A percentile compares a stretch with the other conserved stretches of the same genome.
phyloP scores from a whole-genome alignment of 2,329 filamentous ascomycete genomes.

The Orbilia oligospora region DNA sequence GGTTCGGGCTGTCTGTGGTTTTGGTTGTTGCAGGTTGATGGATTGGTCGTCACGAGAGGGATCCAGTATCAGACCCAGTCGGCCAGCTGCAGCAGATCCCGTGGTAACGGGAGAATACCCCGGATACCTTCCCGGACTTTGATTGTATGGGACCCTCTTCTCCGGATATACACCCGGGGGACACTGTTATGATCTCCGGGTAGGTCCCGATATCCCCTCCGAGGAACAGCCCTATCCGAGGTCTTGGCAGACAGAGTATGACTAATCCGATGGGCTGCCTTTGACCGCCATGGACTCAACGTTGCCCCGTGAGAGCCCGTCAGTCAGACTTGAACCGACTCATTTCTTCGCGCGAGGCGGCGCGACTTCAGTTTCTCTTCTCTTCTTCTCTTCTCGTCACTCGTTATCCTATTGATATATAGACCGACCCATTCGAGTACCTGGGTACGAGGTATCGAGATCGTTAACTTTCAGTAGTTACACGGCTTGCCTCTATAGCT shows the following conservation, averaged over 20 bases:
- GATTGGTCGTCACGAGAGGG: conserved; percentile 36
- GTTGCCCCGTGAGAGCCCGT: conserved; percentile 56
- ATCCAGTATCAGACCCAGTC: conserved; percentile 1
- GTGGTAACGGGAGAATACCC: background rate
- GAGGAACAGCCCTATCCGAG: conserved; percentile 3
- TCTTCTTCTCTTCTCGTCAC: conserved; percentile 25
- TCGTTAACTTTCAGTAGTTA: background rate
- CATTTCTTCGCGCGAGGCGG: conserved; percentile 22
- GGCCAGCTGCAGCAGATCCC: conserved; percentile 14
- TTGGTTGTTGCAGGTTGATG: background rate
- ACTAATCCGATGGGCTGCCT: conserved; percentile 37
- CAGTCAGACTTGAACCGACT: conserved; percentile 15
- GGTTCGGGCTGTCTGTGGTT: conserved; percentile 1
- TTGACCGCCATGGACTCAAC: background rate
- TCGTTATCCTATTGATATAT: background rate
- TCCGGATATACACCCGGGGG: background rate
- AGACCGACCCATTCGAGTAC: background rate
- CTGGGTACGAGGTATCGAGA: too few species aligned
- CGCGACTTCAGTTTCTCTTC: conserved; percentile 20
- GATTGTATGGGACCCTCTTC: background rate
- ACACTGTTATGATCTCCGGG: background rate
- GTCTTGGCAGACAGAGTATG: conserved; percentile 32
- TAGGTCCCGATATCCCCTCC: background rate
- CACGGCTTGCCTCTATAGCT: background rate
- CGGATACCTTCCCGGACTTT: background rate